Evolutionary conservation across 1,284 basidiomycete genomes (phyloP).

Genomic region (Mixia osmundae): DNA sequence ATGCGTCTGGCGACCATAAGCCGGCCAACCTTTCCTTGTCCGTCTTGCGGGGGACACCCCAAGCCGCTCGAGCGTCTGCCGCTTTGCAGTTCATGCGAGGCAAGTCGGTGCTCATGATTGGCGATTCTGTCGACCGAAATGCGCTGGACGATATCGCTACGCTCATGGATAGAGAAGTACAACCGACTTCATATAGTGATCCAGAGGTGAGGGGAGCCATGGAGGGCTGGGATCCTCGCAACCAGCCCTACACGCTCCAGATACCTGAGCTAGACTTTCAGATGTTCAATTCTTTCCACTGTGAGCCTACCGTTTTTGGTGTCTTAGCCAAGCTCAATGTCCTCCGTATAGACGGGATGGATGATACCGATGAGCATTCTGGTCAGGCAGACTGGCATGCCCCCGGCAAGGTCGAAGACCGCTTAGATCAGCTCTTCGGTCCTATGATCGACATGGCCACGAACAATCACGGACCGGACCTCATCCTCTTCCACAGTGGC

Average conservation of each 20-base stretch:
- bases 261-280: constrained; percentile 13
- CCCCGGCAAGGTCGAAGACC: constrained; percentile 16
- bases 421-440: constrained; percentile 16
- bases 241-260: constrained; percentile 13
- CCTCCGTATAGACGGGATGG: background rate
- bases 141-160: too few species aligned
- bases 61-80: background rate
- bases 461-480: constrained; percentile 12
- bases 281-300: constrained; percentile 17
- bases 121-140: constrained; percentile 19
- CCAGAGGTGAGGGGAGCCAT: constrained; percentile 13
- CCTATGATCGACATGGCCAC: constrained; percentile 13
- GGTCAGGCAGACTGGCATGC: constrained; percentile 18
- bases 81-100: constrained; percentile 11
- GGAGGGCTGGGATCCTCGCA: constrained; percentile 13
- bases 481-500: constrained; percentile 17
- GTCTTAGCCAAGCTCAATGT: constrained; percentile 2
- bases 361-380: constrained; percentile 18
- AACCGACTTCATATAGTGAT: constrained; percentile 15
- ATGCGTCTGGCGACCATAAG: background rate
- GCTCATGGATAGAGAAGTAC: too few species aligned
- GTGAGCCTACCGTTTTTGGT: constrained; percentile 17
- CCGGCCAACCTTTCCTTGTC: too few species aligned
- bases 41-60: background rate
- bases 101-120: constrained; percentile 17